Conservation (phyloP, 345 rosid species). For the Euphorbia lathyris region DNA sequence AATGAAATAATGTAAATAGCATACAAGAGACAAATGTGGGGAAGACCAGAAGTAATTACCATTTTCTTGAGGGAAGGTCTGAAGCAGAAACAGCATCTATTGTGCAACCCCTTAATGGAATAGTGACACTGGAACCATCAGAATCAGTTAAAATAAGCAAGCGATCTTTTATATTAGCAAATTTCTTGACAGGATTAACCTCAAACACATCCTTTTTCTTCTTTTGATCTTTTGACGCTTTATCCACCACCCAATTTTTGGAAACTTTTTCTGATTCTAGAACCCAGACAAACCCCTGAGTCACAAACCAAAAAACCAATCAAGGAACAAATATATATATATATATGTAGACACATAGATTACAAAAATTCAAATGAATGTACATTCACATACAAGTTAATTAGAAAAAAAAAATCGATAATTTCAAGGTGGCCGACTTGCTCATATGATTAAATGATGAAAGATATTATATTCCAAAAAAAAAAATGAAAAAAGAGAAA, state of each 20-base stretch:
- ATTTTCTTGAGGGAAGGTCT: conserved; percentile 61
- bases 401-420: no score
- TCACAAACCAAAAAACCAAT: neutral
- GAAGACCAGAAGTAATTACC: conserved; percentile 39
- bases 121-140: conserved; percentile 41
- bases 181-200: conserved; percentile 59
- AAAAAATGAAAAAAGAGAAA: neutral
- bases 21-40: neutral
- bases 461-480: no score
- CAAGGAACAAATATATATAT: no score
- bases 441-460: neutral
- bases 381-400: neutral
- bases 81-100: conserved; percentile 87
- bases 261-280: conserved; percentile 62
- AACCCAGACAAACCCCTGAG: conserved; percentile 85
- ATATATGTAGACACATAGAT: neutral
- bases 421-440: neutral
- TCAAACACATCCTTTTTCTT: conserved; percentile 53
- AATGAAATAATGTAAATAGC: neutral
- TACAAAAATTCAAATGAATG: neutral
- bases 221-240: conserved; percentile 53
- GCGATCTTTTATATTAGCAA: conserved; percentile 53
- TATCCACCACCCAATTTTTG: conserved; percentile 39
- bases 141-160: conserved; percentile 48
- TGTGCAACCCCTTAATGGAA: conserved; percentile 55